These are phyloP conservation scores for Leccinellum luteum DNA, from an alignment of 768 basidiomycete genomes.

Conservation along the genomic window DNA sequence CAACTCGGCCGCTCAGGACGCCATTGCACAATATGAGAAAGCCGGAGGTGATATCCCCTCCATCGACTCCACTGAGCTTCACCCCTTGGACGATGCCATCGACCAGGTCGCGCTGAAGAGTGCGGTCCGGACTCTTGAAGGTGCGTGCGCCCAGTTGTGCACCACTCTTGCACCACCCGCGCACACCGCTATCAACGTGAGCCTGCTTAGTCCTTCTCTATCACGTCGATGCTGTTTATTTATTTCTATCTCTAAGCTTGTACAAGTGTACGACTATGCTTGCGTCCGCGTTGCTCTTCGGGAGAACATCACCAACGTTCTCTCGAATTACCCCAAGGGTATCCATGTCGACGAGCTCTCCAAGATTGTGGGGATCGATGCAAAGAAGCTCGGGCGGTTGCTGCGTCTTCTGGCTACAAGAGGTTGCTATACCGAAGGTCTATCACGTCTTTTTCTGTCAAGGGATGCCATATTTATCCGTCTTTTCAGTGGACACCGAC, in stretches of 20 bases:
- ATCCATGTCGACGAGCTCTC: conserved; percentile 31
- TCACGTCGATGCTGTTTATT: not conserved
- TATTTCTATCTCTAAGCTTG: conserved; percentile 12
- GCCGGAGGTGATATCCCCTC: conserved; percentile 28
- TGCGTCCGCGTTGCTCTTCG: conserved; percentile 27
- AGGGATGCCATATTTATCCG: not conserved
- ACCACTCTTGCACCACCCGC: conserved; percentile 34
- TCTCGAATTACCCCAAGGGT: conserved; percentile 28
- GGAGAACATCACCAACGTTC: conserved; percentile 30
- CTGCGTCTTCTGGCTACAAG: conserved; percentile 30
- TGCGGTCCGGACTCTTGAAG: conserved; percentile 31
- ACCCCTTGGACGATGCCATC: conserved; percentile 34
- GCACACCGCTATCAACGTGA: conserved; percentile 33
- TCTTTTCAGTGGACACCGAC: conserved; percentile 25
- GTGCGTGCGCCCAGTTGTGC: conserved; percentile 37
- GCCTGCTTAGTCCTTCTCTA: not conserved
- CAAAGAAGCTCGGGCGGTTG: conserved; percentile 30
- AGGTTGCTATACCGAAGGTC: conserved; percentile 35
- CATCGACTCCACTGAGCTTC: conserved; percentile 33
- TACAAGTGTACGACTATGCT: conserved; percentile 27
- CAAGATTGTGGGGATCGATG: conserved; percentile 17
- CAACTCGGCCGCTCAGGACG: conserved; percentile 29
- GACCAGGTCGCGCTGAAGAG: conserved; percentile 24
- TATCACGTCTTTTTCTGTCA: not conserved
- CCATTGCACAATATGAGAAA: conserved; percentile 34